Base-by-base conservation (phyloP, 2,329 filamentous ascomycete species). In the Colletotrichum gloeosporioides region DNA sequence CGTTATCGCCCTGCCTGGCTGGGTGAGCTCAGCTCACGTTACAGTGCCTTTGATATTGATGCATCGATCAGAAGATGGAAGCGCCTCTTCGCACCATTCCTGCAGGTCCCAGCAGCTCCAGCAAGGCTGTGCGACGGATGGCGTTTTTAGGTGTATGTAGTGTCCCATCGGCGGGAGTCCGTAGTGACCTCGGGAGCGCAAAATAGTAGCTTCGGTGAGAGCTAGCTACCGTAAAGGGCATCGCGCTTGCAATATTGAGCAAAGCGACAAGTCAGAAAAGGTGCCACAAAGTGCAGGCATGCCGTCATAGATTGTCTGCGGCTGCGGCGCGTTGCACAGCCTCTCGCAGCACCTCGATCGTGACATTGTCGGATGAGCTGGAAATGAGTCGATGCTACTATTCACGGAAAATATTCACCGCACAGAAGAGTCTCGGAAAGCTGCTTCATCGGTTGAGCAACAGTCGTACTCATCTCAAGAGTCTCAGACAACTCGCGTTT, bases 371-470 rank as follows among this genome's bases (percentile, higher is more conserved):
- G 22, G 27, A 31, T 13, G 36, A 34, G 31, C 44, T 39, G 57
- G n/a, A 55, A 34, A 36, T 22, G 31, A 57, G 36, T 34, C 65
- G n/a, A 71, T 36, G 55, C 18, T 62, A n/a, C 34, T 39, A 27
- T 36, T 36, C 65, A 15, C 13, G 49, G 31, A 25, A 64, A 8
- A 27, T 44, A 10, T 36, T 27, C 34, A 53, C 25, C 31, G 53
- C 67, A 69, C 49, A 69, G 29, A 29, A 55, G 32, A 34, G 61
- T 61, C 49, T 75, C 65, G 74, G 74, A 13, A 65, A 31, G 27
- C 71, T 62, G 65, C 74, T 66, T 74, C 71, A 76, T 76, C 74
- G 70, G 25, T 31, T 66, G 74, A 61, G 70, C 29, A 57, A 59
- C 70, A 8, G 70, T 75, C 36, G 27, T 61, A 75, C 49, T n/a